Base-by-base conservation (phyloP, 176 grass and related monocot genomes). In the sorghum (Sorghum bicolor) region DNA sequence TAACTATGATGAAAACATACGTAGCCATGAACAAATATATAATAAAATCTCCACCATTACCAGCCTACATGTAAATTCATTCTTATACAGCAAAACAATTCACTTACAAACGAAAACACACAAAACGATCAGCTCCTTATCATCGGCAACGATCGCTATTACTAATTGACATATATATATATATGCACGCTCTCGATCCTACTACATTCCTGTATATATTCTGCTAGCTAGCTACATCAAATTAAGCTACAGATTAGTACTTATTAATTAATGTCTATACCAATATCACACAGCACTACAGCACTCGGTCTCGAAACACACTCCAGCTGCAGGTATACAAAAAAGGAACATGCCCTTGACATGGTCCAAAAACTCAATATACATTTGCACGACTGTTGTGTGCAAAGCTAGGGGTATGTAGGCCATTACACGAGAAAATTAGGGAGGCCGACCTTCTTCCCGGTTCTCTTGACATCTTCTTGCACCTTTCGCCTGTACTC, bases 401-500 rank as follows among this genome's bases (percentile, higher is more conserved):
- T n/a, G n/a, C n/a, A n/a, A n/a, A n/a, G n/a, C n/a, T n/a, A n/a
- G n/a, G n/a, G n/a, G n/a, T n/a, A n/a, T n/a, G n/a, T n/a, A n/a
- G n/a, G n/a, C n/a, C n/a, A n/a, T 67, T 83, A 90, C 1, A 63
- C 57, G 13, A 88, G 84, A 55, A 98, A 98, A 85, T 83, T 95
- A 5, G 83, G 74, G 74, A 98, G 96, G 0, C 96, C 93, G 1
- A 85, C 72, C 87, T 98, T 98, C 77, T 70, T 84, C 12, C 91
- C 96, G 11, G 74, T 89, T 20, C 68, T 72, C 52, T 92, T 89
- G 63, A 96, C 91, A 53, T 99, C 91, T 10, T 92, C 86, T 13
- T 96, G 91, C 33, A 99, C 91, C 65, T 64, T 82, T 41, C 77
- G 80, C 78, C 93, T 87, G 5, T 90, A 99, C 70, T 99, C 96